Conservation (phyloP, 805 yeast genomes). For the Candida dendrica region DNA sequence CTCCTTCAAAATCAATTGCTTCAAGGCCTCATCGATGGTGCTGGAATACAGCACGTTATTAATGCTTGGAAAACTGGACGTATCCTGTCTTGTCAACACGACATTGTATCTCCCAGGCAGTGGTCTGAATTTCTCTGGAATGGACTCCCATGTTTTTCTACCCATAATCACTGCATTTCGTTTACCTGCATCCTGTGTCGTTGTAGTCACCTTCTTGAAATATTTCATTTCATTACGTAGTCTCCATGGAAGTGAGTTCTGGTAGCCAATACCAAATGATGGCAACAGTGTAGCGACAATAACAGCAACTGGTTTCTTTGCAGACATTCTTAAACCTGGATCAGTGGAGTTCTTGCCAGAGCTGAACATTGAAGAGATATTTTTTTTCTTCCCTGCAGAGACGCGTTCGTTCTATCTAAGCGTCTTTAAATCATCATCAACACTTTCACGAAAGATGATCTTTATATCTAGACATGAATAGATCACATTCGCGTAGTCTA, state of each 20-base stretch:
- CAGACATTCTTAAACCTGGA: background rate
- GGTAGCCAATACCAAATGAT: conserved; percentile 73
- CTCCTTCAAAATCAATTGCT: conserved; percentile 17
- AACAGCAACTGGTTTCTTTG: conserved; percentile 39
- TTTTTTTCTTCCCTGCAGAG: too few species aligned
- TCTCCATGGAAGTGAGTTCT: conserved; percentile 85
- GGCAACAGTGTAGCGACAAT: conserved; percentile 87
- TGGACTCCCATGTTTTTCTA: conserved; percentile 91
- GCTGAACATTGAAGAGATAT: too few species aligned
- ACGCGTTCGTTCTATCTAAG: too few species aligned
- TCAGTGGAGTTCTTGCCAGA: too few species aligned
- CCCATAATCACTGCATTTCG: conserved; percentile 91
- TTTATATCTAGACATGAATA: too few species aligned
- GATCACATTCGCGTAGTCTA: too few species aligned
- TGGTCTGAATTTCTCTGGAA: conserved; percentile 80
- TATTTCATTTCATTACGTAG: conserved; percentile 78
- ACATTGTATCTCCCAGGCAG: conserved; percentile 69
- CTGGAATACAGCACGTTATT: conserved; percentile 27
- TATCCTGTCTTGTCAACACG: conserved; percentile 51
- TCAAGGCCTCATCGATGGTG: conserved; percentile 38
- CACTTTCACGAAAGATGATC: too few species aligned
- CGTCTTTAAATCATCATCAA: too few species aligned
- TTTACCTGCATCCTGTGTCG: conserved; percentile 25
- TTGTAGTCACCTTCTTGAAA: conserved; percentile 67
- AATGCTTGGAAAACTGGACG: conserved; percentile 7